A percentile compares a stretch with the other conserved stretches of the same genome.
These are phyloP conservation scores for Dichotomopilus funicola DNA, from an alignment of 2,329 filamentous ascomycete species.

Conservation along the genomic window DNA sequence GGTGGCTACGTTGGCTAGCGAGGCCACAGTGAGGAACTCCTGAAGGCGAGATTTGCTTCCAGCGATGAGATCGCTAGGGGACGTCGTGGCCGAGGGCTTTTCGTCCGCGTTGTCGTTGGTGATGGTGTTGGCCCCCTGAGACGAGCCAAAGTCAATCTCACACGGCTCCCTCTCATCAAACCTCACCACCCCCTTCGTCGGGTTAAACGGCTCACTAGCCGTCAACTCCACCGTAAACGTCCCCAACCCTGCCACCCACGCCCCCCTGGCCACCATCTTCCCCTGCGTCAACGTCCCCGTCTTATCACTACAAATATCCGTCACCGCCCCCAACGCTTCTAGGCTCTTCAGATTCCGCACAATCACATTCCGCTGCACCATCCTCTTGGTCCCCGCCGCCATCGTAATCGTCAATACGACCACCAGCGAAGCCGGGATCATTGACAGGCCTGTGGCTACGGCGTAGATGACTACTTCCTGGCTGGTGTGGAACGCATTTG, in stretches of 20 bases:
- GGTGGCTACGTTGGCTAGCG: conserved; percentile 34
- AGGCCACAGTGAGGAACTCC: conserved; percentile 36
- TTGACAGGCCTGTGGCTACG: conserved; percentile 44
- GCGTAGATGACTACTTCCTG: conserved; percentile 44
- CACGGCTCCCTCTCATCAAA: conserved; percentile 16
- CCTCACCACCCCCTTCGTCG: conserved; percentile 46
- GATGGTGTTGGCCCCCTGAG: conserved; percentile 5
- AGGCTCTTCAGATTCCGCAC: conserved; percentile 57
- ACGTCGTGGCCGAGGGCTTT: conserved; percentile 23
- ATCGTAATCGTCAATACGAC: conserved; percentile 62
- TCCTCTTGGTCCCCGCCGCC: conserved; percentile 49
- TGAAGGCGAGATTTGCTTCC: conserved; percentile 43
- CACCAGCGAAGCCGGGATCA: conserved; percentile 51
- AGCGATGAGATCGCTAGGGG: conserved; percentile 32
- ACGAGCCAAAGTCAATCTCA: conserved; percentile 17
- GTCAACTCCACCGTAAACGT: conserved; percentile 48
- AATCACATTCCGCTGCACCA: conserved; percentile 50
- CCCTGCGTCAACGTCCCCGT: conserved; percentile 62
- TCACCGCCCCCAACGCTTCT: conserved; percentile 63
- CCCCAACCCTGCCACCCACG: conserved; percentile 52
- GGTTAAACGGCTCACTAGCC: conserved; percentile 54
- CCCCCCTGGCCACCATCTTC: conserved; percentile 59
- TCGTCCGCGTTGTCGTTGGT: neutral
- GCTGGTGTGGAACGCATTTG: conserved; percentile 36
- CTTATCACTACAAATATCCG: conserved; percentile 65